Evolutionary conservation across 1,139 yeast genomes (phyloP), one percentile per base, ranked within the genome.

Genomic region (Hyphopichia buzzinii): DNA sequence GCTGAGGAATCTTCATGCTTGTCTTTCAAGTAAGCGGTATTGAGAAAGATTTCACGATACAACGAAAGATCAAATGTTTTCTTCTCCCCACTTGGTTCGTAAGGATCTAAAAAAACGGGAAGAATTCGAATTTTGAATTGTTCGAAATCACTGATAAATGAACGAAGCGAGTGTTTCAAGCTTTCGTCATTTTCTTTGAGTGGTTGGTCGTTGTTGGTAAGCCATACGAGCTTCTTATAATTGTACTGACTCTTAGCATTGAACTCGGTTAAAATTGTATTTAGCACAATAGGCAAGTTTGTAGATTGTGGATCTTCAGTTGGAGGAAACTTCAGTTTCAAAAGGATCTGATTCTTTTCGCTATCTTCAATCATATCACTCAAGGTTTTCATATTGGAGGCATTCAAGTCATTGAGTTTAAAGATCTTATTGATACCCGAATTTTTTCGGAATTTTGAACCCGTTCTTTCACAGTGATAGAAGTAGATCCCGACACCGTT

Each of bases 401-500:
- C 55, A 45, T 65, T 70, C 31, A 71, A 43, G 33, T 59, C 65
- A 41, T 63, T 62, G 30, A 71, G 50, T 6, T 63, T 48, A 39
- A 68, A 68, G 16, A 70, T 39, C 35, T 57, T 54, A 30, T 49
- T 48, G 26, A 70, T 49, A 2, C 64, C 65, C 0, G 54, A 44
- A 1, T 59, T 57, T 28, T 56, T 56, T 32, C 60, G 52, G 38
- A 53, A 64, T 24, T 61, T 65, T 8, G 49, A 43, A 7, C 50
- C 50, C 4, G 60, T 39, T 42, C 50, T 42, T 34, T 46, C 55
- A 43, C 80, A 67, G 47, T 81, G 77, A 57, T 77, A 79, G 17
- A 84, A 54, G 48, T 78, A 82, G 33, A 84, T 71, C 0, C 89
- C 90, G 25, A 83, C 62, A 0, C 88, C 89, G 0, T 88, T 78